phyloP scores from a whole-genome alignment of 371 early-diverging fungal genomes.

The Rhizopus sp. region DNA sequence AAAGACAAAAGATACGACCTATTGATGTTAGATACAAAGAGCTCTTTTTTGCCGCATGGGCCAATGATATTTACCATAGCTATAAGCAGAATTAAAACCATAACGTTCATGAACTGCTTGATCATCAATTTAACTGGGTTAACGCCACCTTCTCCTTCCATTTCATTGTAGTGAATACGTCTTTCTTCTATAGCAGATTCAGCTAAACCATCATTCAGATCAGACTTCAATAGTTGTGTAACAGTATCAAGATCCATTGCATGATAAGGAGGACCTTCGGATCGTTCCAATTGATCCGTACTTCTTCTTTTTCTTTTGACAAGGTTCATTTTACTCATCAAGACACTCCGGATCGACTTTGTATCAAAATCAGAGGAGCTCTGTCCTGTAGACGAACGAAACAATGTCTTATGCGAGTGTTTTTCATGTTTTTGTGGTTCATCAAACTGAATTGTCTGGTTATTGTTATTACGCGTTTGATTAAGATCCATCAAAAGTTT shows the following conservation, averaged over 20 bases:
- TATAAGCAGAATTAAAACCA: slow-evolving; percentile 80
- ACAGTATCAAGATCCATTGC: slow-evolving; percentile 61
- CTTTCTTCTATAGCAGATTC: slow-evolving; percentile 53
- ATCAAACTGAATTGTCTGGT: slow-evolving; percentile 23
- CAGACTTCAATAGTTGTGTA: slow-evolving; percentile 56
- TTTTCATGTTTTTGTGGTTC: slow-evolving; percentile 35
- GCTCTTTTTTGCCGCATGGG: background rate
- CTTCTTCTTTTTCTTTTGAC: slow-evolving; percentile 33
- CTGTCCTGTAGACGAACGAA: slow-evolving; percentile 30
- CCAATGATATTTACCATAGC: slow-evolving; percentile 53
- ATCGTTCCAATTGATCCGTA: slow-evolving; percentile 23
- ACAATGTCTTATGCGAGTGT: slow-evolving; percentile 30
- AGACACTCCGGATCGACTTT: slow-evolving; percentile 37
- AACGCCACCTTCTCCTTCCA: slow-evolving; percentile 71
- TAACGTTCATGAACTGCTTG: slow-evolving; percentile 78
- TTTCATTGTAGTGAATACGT: slow-evolving; percentile 65
- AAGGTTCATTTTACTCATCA: slow-evolving; percentile 39
- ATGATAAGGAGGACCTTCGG: slow-evolving; percentile 55
- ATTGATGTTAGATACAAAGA: background rate
- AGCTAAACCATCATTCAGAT: slow-evolving; percentile 63
- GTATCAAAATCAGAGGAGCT: slow-evolving; percentile 38
- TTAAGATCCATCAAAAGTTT: slow-evolving; percentile 7
- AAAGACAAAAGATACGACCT: slow-evolving; percentile 63
- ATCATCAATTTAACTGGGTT: slow-evolving; percentile 66
- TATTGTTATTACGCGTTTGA: background rate